Evolutionary conservation across 768 basidiomycete species (phyloP), one percentile per base, ranked within the genome.

Genomic region (Rossbeevera mucosa): DNA sequence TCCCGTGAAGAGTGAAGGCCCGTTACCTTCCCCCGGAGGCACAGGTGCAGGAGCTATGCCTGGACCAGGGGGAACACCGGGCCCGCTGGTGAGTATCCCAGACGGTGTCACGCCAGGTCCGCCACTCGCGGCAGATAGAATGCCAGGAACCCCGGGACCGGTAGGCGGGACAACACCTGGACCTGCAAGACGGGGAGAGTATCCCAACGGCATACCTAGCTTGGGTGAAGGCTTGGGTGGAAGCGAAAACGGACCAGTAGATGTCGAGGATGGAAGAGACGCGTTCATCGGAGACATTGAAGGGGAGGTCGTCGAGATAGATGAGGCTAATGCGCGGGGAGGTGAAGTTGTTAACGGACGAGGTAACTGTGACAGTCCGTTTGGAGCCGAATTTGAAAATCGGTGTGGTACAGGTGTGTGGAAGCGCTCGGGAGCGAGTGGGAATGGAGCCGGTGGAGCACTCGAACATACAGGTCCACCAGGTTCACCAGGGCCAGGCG

Each of bases 401-500:
- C 63, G 53, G 55, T 64, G 66, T 8, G 65, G 58, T 16, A 68
- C 60, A 58, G 71, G 57, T 54, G 66, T 60, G 51, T 61, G 59
- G 61, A 59, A 60, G 44, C 67, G 59, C 53, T 64, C 60, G 28
- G 68, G 53, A 48, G 62, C 52, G 62, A 62, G 28, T 62, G 64
- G 36, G 64, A 67, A 56, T 53, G 63, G 42, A 48, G 52, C 68
- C 62, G 43, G 56, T 36, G 50, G 71, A 64, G 21, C 73, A 52
- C 48, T 64, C 47, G 55, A 57, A 20, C 45, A 58, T 44, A 52
- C 64, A 31, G 71, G 64, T 63, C 46, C 70, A 22, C 41, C 21
- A 47, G 44, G 61, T 63, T 66, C 66, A 45, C 56, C 55, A 26
- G 64, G 51, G 31, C 60, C 47, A 2, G 56, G 58, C 6, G 59